These are phyloP conservation scores for Hippophae gyantsensis DNA, from an alignment of 306 rosid species.

Conservation along the genomic window DNA sequence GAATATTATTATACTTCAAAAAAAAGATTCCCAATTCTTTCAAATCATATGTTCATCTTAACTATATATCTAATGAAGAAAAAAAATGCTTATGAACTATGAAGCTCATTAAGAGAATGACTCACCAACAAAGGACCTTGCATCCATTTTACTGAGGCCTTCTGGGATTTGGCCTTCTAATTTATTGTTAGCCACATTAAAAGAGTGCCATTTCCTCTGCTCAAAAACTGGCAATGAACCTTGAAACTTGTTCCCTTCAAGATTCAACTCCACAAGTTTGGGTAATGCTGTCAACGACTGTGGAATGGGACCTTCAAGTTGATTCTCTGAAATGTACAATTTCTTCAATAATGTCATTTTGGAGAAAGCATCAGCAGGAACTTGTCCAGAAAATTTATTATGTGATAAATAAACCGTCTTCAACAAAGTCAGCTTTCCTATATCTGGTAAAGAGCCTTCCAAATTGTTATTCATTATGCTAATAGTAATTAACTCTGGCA, in stretches of 20 bases:
- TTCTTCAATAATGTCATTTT: constrained; percentile 1
- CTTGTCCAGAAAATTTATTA: no score
- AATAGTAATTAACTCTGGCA: no score
- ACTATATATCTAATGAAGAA: neutral
- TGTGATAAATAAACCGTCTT: no score
- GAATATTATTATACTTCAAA: no score
- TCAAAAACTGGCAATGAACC: constrained; percentile 55
- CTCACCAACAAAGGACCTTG: constrained; percentile 42
- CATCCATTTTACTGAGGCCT: constrained; percentile 14
- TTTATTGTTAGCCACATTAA: constrained; percentile 44
- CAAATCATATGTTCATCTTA: no score
- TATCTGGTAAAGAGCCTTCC: no score
- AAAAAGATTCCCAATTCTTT: no score
- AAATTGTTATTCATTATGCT: no score
- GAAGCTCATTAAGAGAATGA: neutral
- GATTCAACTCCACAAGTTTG: constrained; percentile 46
- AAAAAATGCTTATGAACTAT: neutral
- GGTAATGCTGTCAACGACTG: constrained; percentile 44
- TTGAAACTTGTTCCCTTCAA: constrained; percentile 41
- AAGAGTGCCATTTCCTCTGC: constrained; percentile 16
- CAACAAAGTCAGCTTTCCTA: no score
- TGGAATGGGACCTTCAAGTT: constrained; percentile 53
- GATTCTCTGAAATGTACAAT: constrained; percentile 42
- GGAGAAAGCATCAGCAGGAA: no score
- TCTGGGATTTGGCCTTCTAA: constrained; percentile 56